A percentile compares a stretch with the other conserved stretches of the same genome.
These are phyloP conservation scores for Bipolaris bicolor DNA, from an alignment of 2,329 filamentous ascomycete genomes.

Conservation along the genomic window DNA sequence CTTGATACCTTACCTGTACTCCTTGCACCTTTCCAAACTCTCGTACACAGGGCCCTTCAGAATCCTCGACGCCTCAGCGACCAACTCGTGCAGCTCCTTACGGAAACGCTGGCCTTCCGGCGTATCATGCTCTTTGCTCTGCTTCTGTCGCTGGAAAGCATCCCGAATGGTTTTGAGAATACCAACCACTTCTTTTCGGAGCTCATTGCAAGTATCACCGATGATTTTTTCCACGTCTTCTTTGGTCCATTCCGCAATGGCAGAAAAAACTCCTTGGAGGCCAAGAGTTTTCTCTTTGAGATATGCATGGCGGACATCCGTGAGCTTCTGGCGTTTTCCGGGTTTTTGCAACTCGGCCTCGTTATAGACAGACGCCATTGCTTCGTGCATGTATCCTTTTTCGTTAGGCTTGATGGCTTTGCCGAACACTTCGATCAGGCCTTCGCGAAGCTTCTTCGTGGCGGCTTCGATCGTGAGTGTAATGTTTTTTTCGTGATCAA, in stretches of 20 bases:
- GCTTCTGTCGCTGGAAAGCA: constrained; percentile 13
- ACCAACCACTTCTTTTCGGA: not conserved
- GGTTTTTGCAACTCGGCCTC: constrained; percentile 1
- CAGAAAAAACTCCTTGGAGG: constrained; percentile 1
- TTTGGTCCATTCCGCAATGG: not conserved
- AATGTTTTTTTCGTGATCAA: not conserved
- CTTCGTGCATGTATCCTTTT: constrained; percentile 18
- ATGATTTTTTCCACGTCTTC: not conserved
- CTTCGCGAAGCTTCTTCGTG: constrained; percentile 1
- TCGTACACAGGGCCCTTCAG: constrained; percentile 9
- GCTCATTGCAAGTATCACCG: not conserved
- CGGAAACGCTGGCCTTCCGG: constrained; percentile 15
- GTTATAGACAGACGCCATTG: constrained; percentile 21
- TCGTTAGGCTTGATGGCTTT: not conserved
- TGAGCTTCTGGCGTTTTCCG: constrained; percentile 4
- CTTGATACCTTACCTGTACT: constrained; percentile 7
- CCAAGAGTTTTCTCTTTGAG: constrained; percentile 4
- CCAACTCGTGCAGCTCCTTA: constrained; percentile 9
- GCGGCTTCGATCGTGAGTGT: constrained; percentile 7
- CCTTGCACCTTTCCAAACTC: constrained; percentile 15
- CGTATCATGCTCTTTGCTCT: constrained; percentile 14
- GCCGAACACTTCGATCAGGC: not conserved
- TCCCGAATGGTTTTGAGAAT: constrained; percentile 7
- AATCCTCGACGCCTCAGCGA: constrained; percentile 10
- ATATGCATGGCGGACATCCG: constrained; percentile 7